Conservation (phyloP, 345 rosid genomes). For the Jatropha curcas region DNA sequence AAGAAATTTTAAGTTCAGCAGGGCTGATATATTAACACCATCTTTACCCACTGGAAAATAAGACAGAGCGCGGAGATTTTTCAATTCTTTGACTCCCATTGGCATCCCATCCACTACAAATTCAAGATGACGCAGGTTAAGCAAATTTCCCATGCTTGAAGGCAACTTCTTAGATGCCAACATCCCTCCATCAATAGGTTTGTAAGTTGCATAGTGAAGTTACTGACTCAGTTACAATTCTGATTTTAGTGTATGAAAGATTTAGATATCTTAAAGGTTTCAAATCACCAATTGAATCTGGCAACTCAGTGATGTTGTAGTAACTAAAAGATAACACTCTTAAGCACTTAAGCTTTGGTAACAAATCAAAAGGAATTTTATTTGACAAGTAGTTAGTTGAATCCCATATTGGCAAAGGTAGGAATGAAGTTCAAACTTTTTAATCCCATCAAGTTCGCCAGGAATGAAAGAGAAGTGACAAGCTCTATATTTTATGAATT, state of each 20-base stretch:
- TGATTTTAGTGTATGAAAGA: neutral
- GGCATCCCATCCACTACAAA: conserved; percentile 34
- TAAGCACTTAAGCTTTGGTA: too few relatives aligned
- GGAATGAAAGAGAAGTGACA: too few relatives aligned
- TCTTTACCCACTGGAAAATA: conserved; percentile 29
- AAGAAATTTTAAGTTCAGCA: conserved; percentile 28
- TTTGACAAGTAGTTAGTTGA: too few relatives aligned
- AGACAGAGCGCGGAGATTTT: conserved; percentile 31
- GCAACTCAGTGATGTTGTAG: neutral
- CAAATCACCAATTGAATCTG: conserved; percentile 1
- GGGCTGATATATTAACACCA: conserved; percentile 25
- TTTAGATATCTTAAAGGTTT: conserved; percentile 1
- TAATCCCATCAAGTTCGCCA: too few relatives aligned
- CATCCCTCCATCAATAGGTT: conserved; percentile 31
- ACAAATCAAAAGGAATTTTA: too few relatives aligned
- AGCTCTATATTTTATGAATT: too few relatives aligned
- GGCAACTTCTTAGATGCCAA: conserved; percentile 30
- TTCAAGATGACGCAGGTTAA: conserved; percentile 38
- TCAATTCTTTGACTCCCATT: conserved; percentile 28
- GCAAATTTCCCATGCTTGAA: conserved; percentile 29
- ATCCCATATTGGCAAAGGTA: too few relatives aligned
- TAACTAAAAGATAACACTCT: too few relatives aligned
- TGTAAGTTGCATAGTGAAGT: conserved; percentile 13
- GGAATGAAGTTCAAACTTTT: too few relatives aligned
- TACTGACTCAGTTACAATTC: neutral